Conservation (phyloP, 306 rosid species). For the Vigna nakashimae region DNA sequence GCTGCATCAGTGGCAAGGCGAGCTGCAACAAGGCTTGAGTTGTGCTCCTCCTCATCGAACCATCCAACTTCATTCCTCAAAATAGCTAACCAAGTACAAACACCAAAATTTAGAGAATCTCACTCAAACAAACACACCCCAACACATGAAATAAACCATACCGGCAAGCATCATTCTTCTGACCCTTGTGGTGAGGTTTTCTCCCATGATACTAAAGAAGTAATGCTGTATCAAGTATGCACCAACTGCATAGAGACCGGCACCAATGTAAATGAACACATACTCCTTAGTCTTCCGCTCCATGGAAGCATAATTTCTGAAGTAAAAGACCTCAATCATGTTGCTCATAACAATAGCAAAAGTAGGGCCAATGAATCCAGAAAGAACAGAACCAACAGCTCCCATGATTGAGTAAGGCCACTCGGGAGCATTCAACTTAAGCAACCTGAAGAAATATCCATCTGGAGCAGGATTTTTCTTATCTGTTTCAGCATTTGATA, state of each 20-base stretch:
- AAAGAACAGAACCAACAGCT: constrained; percentile 87
- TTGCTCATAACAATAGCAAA: constrained; percentile 99
- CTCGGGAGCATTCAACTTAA: constrained; percentile 90
- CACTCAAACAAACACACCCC: neutral
- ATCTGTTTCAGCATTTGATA: constrained; percentile 92
- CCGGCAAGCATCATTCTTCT: constrained; percentile 99
- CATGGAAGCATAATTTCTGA: constrained; percentile 76
- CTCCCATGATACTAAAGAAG: constrained; percentile 98
- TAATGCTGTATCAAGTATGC: constrained; percentile 98
- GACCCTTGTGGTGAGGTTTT: constrained; percentile 97
- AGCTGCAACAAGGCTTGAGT: constrained; percentile 92
- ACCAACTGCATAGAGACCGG: constrained; percentile 89
- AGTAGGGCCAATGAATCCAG: constrained; percentile 96
- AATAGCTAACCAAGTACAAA: constrained; percentile 59
- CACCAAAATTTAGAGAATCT: neutral
- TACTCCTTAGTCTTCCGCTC: constrained; percentile 93
- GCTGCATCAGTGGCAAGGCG: constrained; percentile 93
- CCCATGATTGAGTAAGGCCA: constrained; percentile 99
- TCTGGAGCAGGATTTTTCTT: constrained; percentile 85
- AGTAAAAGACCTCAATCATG: constrained; percentile 97
- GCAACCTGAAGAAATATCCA: constrained; percentile 80
- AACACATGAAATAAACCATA: constrained; percentile 37
- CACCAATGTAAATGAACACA: constrained; percentile 94
- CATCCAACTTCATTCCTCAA: constrained; percentile 98
- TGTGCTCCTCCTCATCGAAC: constrained; percentile 98